phyloP scores from a whole-genome alignment of 2,329 filamentous ascomycete genomes.

The Penicillium sp. region DNA sequence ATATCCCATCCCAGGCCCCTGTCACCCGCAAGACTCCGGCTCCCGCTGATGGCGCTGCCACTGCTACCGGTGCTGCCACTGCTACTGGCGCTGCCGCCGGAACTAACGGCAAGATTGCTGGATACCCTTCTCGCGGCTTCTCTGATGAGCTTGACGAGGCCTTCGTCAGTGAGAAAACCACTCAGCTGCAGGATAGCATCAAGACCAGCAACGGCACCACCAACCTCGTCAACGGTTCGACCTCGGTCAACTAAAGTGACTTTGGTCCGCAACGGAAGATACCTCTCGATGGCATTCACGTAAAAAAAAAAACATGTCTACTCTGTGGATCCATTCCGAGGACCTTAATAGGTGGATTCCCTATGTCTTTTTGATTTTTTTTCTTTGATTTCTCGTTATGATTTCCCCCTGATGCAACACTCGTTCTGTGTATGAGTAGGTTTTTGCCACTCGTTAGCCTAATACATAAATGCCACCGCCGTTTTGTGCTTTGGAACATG shows the following conservation, averaged over 20 bases:
- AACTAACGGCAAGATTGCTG: slow-evolving; percentile 7
- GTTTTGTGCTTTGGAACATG: slow-evolving; percentile 10
- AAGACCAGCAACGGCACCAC: slow-evolving; percentile 12
- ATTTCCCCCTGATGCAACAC: slow-evolving; percentile 25
- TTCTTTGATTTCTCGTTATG: slow-evolving; percentile 16
- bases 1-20: slow-evolving; percentile 60
- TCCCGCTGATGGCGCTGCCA: slow-evolving; percentile 31
- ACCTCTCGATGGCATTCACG: slow-evolving; percentile 3
- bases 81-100: slow-evolving; percentile 3
- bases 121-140: slow-evolving; percentile 29
- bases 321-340: neutral
- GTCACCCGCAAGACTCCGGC: slow-evolving; percentile 60
- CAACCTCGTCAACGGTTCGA: slow-evolving; percentile 8
- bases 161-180: slow-evolving; percentile 26
- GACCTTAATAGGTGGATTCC: slow-evolving; percentile 1
- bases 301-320: slow-evolving; percentile 5
- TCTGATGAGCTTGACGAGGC: slow-evolving; percentile 34
- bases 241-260: slow-evolving; percentile 3
- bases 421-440: slow-evolving; percentile 19
- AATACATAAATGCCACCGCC: slow-evolving; percentile 24
- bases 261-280: slow-evolving; percentile 1
- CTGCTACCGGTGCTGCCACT: slow-evolving; percentile 7
- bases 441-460: slow-evolving; percentile 19
- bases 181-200: slow-evolving; percentile 6
- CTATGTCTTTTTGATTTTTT: slow-evolving; percentile 5